Base-by-base conservation (phyloP, 2,329 filamentous ascomycete genomes). In the Alternaria brassicicola region DNA sequence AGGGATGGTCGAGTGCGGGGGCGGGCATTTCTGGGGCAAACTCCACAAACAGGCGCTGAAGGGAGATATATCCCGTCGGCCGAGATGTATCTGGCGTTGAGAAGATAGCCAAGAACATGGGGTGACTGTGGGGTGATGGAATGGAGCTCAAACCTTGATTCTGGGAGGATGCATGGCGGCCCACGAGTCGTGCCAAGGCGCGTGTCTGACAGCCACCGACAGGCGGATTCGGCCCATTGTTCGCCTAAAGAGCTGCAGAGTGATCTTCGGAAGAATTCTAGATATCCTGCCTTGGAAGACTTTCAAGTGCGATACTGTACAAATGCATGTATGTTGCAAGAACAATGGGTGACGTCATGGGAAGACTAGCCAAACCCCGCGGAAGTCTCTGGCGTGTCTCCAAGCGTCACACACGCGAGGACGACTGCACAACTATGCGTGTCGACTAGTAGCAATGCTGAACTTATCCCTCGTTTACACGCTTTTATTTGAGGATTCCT, bases 1-100 rank as follows among this genome's bases (percentile, higher is more conserved):
- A 35, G 28, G 62, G 63, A 30, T 66, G 63, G 58, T 39, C 8
- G n/a, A 50, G 61, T 67, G 69, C 68, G 71, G 71, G 71, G 68
- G 35, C 23, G 42, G 36, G 31, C n/a, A 36, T 36, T 46, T 30
- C 48, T 57, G 63, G 60, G 42, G 52, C 51, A 58, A 54, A 42
- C 56, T 68, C 62, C 61, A 64, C 61, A 62, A 63, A 61, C 43
- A n/a, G 36, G 13, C 2, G 23, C 55, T 30, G 53, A 54, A 51
- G 46, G 23, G 47, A 26, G 51, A 19, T 61, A 55, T 62, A 45
- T 2, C 25, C 63, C 59, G 62, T 41, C 47, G 47, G 26, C 54
- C 58, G 42, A 52, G 48, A 39, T 47, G 33, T 23, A 17, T 35
- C 33, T 31, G 51, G 42, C 25, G 41, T 17, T n/a, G 13, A 19